phyloP scores from a whole-genome alignment of 495 filamentous ascomycete species.

The Podospora australis region DNA sequence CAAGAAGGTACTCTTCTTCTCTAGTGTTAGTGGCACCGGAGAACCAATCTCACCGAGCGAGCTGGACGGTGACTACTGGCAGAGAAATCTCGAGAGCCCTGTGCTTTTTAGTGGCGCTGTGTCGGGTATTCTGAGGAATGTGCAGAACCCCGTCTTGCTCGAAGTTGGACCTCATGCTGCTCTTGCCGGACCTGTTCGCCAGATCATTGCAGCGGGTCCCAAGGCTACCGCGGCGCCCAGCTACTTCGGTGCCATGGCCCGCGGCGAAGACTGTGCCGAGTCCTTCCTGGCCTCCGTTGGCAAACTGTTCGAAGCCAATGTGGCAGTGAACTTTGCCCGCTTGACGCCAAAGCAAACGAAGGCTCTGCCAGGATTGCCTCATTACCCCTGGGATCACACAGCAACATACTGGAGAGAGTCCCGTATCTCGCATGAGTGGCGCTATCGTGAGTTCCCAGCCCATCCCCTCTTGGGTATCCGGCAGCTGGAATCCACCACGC shows the following conservation, averaged over 20 bases:
- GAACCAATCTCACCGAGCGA: no score
- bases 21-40: no score
- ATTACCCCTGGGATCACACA: slow-evolving; percentile 18
- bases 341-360: background rate
- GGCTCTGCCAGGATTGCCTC: slow-evolving; percentile 12
- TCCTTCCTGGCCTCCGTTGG: slow-evolving; percentile 19
- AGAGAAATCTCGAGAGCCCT: slow-evolving; percentile 3
- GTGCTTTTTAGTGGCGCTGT: background rate
- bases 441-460: background rate
- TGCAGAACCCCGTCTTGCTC: slow-evolving; percentile 4
- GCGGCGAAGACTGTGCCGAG: slow-evolving; percentile 19
- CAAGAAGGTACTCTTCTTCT: slow-evolving; percentile 32
- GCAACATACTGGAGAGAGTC: slow-evolving; percentile 13
- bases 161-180: slow-evolving; percentile 4
- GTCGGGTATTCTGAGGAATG: slow-evolving; percentile 1
- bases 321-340: background rate
- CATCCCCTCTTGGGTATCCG: slow-evolving; percentile 15
- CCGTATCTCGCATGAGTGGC: slow-evolving; percentile 3
- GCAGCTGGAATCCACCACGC: background rate
- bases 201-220: slow-evolving; percentile 1
- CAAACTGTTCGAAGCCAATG: slow-evolving; percentile 16
- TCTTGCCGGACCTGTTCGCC: background rate
- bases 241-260: slow-evolving; percentile 18
- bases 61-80: slow-evolving; percentile 26
- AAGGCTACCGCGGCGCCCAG: background rate